Evolutionary conservation across 805 yeast genomes (phyloP).

Genomic region (Sungouiella thailandica): DNA sequence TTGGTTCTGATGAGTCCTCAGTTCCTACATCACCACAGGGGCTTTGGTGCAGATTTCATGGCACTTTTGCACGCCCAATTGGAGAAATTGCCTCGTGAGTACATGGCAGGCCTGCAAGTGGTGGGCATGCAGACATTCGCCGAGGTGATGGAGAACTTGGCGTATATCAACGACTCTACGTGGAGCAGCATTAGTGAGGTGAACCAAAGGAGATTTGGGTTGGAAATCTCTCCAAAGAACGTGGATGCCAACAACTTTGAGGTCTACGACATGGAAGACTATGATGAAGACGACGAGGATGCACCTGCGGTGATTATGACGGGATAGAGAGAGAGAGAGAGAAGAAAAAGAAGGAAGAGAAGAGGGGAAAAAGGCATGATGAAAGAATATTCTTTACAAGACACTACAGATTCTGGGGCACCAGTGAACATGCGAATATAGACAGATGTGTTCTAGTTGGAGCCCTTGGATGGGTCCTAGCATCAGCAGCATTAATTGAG

Average conservation of each 20-base stretch:
- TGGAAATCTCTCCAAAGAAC: conserved; percentile 1
- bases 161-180: conserved; percentile 5
- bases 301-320: conserved; percentile 21
- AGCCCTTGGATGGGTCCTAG: no score
- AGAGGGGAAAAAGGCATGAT: no score
- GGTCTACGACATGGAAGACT: conserved; percentile 17
- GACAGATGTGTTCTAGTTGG: no score
- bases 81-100: conserved; percentile 37
- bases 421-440: no score
- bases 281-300: conserved; percentile 24
- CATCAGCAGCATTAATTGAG: not conserved
- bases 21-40: conserved; percentile 17
- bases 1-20: conserved; percentile 31
- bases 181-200: conserved; percentile 15
- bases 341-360: conserved; percentile 2
- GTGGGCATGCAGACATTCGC: conserved; percentile 16
- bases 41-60: conserved; percentile 29
- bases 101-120: conserved; percentile 18
- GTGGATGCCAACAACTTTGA: conserved; percentile 19
- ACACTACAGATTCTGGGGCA: no score
- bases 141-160: conserved; percentile 17
- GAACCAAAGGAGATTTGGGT: conserved; percentile 4
- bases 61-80: conserved; percentile 32
- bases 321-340: no score
- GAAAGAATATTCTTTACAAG: not conserved